phyloP scores from a whole-genome alignment of 2,329 filamentous ascomycete species.

The Aureobasidium zeae region DNA sequence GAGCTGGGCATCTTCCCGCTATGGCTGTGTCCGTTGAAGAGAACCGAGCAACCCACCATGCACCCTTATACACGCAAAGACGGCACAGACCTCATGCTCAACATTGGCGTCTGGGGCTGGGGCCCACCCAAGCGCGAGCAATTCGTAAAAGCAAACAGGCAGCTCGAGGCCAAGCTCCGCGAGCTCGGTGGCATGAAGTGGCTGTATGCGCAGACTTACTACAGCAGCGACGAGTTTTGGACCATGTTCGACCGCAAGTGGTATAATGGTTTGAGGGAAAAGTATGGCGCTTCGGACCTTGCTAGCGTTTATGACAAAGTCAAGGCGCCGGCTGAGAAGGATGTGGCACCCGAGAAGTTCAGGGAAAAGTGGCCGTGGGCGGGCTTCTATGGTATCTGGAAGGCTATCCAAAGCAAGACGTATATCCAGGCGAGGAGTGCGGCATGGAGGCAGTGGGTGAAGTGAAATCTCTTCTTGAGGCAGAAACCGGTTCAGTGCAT shows the following conservation, averaged over 20 bases:
- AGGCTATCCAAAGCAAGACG: slow-evolving; percentile 17
- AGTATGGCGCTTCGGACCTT: slow-evolving; percentile 51
- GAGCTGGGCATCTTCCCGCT: slow-evolving; percentile 38
- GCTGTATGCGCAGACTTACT: slow-evolving; percentile 61
- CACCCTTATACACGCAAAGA: slow-evolving; percentile 26
- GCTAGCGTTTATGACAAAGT: slow-evolving; percentile 58
- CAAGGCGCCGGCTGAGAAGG: slow-evolving; percentile 8
- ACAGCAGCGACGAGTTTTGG: slow-evolving; percentile 61
- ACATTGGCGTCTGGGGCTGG: slow-evolving; percentile 55
- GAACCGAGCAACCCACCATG: slow-evolving; percentile 23
- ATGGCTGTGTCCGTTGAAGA: slow-evolving; percentile 39
- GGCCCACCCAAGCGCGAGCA: slow-evolving; percentile 30
- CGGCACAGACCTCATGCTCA: slow-evolving; percentile 39
- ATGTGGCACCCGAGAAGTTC: background rate
- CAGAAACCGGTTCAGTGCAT: no score
- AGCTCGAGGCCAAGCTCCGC: slow-evolving; percentile 50
- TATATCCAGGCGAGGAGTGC: slow-evolving; percentile 17
- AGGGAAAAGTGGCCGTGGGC: slow-evolving; percentile 17
- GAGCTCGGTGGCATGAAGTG: slow-evolving; percentile 58
- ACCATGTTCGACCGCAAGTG: slow-evolving; percentile 49
- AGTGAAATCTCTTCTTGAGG: no score
- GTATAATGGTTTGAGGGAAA: slow-evolving; percentile 50
- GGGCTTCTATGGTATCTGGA: slow-evolving; percentile 18
- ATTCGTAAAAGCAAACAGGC: slow-evolving; percentile 48
- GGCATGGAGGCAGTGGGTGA: slow-evolving; percentile 9